Conservation (phyloP, 1,284 basidiomycete genomes). For the Stygiomarasmius scandens region DNA sequence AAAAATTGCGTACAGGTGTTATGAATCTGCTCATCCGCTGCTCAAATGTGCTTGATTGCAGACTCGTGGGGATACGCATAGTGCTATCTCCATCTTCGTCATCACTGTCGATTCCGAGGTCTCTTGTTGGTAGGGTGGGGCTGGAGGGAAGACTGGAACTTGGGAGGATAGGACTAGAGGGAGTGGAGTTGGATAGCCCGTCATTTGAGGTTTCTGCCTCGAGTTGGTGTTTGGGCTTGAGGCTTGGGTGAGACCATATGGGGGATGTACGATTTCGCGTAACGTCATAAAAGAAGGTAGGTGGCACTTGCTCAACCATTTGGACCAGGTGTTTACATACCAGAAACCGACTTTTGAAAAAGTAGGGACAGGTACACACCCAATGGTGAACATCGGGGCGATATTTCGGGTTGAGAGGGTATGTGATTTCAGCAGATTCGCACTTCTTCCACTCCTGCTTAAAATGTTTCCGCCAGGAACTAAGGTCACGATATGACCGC, state of each 20-base stretch:
- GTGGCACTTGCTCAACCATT: conserved; percentile 19
- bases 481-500: conserved; percentile 25
- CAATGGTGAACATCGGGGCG: conserved; percentile 21
- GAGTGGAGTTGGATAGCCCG: neutral
- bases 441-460: conserved; percentile 29
- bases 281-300: conserved; percentile 26
- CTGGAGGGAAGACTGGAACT: neutral
- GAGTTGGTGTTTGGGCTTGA: neutral
- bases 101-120: neutral
- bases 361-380: conserved; percentile 25
- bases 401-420: conserved; percentile 28
- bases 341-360: conserved; percentile 24
- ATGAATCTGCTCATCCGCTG: conserved; percentile 23
- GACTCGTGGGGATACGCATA: neutral
- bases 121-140: neutral
- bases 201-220: neutral
- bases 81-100: neutral
- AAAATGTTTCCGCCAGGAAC: conserved; percentile 34
- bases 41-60: conserved; percentile 22
- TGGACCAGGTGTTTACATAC: conserved; percentile 31
- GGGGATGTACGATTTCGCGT: neutral
- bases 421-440: conserved; percentile 21
- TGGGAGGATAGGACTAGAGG: neutral
- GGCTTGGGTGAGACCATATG: neutral
- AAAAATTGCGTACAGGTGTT: too few relatives aligned